Conservation (phyloP, 108 stramenopile species). For the Pelagomonas calceolata region DNA sequence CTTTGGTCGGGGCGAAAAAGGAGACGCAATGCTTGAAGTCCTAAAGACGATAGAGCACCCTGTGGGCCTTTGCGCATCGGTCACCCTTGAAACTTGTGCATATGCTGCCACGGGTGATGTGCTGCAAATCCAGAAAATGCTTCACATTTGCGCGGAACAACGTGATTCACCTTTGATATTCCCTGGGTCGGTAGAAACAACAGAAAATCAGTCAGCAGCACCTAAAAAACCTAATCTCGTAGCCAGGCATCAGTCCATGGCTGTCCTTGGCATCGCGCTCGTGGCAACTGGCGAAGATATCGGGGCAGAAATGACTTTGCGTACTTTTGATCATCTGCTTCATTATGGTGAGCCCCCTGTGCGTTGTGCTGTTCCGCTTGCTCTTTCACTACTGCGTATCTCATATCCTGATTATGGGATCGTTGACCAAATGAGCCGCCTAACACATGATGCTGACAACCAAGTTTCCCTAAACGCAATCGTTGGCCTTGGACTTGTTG, state of each 20-base stretch:
- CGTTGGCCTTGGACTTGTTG: slow-evolving; percentile 82
- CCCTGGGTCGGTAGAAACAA: no score
- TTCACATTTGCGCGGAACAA: slow-evolving; percentile 95
- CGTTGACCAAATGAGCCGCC: slow-evolving; percentile 88
- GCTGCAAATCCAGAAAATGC: slow-evolving; percentile 89
- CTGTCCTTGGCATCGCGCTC: slow-evolving; percentile 85
- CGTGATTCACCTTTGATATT: background rate
- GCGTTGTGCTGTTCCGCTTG: slow-evolving; percentile 90
- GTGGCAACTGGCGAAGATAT: slow-evolving; percentile 95
- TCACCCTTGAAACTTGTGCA: slow-evolving; percentile 83
- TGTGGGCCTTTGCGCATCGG: slow-evolving; percentile 77
- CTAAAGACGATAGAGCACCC: slow-evolving; percentile 89
- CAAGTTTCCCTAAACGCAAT: slow-evolving; percentile 90
- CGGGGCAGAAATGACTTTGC: slow-evolving; percentile 92
- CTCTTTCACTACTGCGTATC: slow-evolving; percentile 77
- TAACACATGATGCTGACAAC: slow-evolving; percentile 91
- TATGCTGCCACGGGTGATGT: slow-evolving; percentile 98
- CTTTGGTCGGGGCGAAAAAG: slow-evolving; percentile 86
- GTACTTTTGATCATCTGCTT: slow-evolving; percentile 94
- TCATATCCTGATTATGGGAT: slow-evolving; percentile 92
- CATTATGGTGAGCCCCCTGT: slow-evolving; percentile 97
- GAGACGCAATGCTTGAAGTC: slow-evolving; percentile 92
- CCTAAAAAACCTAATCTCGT: background rate
- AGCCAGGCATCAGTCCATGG: slow-evolving; percentile 58
- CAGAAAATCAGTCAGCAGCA: no score